phyloP scores from a whole-genome alignment of 768 basidiomycete species.

The Hericium erinaceus region DNA sequence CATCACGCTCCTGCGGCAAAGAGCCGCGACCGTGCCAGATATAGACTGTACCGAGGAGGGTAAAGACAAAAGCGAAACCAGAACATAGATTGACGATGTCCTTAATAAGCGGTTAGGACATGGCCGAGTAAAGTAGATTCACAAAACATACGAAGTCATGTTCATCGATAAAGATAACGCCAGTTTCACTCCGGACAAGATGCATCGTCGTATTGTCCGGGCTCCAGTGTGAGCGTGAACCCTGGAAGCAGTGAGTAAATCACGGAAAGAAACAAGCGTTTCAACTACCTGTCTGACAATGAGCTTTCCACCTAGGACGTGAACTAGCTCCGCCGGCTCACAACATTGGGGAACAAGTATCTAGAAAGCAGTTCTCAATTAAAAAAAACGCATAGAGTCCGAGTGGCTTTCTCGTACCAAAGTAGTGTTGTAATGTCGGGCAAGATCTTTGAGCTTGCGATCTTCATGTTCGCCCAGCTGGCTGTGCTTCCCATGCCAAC shows the following conservation, averaged over 20 bases:
- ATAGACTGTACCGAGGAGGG: slow-evolving; percentile 60
- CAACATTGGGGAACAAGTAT: slow-evolving; percentile 43
- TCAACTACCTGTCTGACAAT: slow-evolving; percentile 59
- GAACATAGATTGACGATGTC: slow-evolving; percentile 65
- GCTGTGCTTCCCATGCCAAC: slow-evolving; percentile 58
- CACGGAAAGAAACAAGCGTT: slow-evolving; percentile 16
- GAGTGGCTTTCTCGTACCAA: slow-evolving; percentile 33
- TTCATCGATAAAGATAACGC: slow-evolving; percentile 58
- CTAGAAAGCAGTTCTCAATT: slow-evolving; percentile 10
- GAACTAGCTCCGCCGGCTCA: slow-evolving; percentile 56
- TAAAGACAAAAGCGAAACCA: slow-evolving; percentile 74
- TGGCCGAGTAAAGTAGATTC: neutral
- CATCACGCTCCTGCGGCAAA: slow-evolving; percentile 43
- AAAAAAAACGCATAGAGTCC: neutral
- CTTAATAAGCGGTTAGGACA: slow-evolving; percentile 23
- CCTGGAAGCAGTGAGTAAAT: slow-evolving; percentile 31
- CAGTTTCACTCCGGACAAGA: slow-evolving; percentile 42
- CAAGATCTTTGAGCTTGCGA: slow-evolving; percentile 59
- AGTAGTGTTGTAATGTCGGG: slow-evolving; percentile 60
- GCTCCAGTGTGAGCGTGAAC: slow-evolving; percentile 65
- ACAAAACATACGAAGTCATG: slow-evolving; percentile 48
- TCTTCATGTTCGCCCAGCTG: slow-evolving; percentile 50
- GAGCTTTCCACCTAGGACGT: slow-evolving; percentile 59
- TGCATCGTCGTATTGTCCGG: slow-evolving; percentile 81
- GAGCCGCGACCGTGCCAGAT: slow-evolving; percentile 81